A percentile compares a stretch with the other conserved stretches of the same genome.
phyloP scores from a whole-genome alignment of 2,329 filamentous ascomycete species.

The Cladosporium sp. region DNA sequence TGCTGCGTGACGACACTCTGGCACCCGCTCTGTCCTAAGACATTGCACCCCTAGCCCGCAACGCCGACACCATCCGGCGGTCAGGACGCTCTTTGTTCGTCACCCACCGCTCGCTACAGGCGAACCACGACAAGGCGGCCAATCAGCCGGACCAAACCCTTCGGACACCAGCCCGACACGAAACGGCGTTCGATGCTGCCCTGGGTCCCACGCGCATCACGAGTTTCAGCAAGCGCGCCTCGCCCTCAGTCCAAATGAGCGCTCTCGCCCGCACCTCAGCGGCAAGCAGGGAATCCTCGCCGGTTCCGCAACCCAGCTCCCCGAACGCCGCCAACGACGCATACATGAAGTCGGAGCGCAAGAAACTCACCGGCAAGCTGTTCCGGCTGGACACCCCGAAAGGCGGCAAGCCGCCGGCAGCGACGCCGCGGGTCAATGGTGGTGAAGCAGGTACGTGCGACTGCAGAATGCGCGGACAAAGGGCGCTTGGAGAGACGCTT shows the following conservation, averaged over 20 bases:
- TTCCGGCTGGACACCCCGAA: slow-evolving; percentile 10
- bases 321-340: slow-evolving; percentile 1
- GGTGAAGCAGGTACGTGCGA: slow-evolving; percentile 6
- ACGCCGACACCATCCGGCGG: neutral
- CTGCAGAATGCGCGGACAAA: neutral
- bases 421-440: slow-evolving; percentile 3
- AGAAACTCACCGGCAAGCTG: slow-evolving; percentile 7
- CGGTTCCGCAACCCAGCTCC: neutral
- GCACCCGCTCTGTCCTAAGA: neutral
- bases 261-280: slow-evolving; percentile 5
- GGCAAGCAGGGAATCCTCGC: slow-evolving; percentile 2
- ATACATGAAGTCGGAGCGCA: neutral
- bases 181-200: slow-evolving; percentile 1
- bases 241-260: slow-evolving; percentile 3
- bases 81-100: neutral
- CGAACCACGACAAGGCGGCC: too few relatives aligned
- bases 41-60: neutral
- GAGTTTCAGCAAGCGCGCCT: slow-evolving; percentile 9
- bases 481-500: neutral
- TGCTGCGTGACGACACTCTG: neutral
- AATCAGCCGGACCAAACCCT: too few relatives aligned
- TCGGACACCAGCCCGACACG: neutral
- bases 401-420: neutral
- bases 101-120: neutral
- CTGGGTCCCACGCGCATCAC: neutral